Evolutionary conservation across 306 rosid genomes (phyloP).

Genomic region (Psophocarpus tetragonolobus): DNA sequence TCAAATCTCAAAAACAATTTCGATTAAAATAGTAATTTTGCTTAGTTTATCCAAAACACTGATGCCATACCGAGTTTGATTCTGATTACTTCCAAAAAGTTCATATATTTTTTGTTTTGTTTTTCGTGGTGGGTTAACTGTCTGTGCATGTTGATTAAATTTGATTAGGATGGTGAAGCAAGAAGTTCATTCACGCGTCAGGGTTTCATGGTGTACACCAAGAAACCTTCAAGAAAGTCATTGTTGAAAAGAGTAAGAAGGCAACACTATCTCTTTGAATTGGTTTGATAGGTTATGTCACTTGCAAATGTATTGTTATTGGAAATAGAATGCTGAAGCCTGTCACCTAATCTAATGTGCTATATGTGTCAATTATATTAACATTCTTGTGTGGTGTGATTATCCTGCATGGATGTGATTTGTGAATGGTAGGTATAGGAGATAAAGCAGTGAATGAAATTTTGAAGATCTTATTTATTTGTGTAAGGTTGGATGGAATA

Average conservation of each 20-base stretch:
- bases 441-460: neutral
- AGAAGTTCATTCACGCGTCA: conserved; percentile 68
- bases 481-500: neutral
- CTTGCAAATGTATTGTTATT: neutral
- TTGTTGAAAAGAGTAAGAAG: conserved; percentile 51
- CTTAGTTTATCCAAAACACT: no score
- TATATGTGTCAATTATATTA: neutral
- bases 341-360: neutral
- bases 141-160: neutral
- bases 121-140: neutral
- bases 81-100: neutral
- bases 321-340: neutral
- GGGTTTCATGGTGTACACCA: conserved; percentile 71
- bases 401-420: neutral
- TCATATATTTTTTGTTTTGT: no score
- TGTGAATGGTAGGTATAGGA: neutral
- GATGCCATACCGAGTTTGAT: no score
- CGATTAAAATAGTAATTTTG: no score
- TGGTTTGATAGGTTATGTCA: neutral
- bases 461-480: neutral
- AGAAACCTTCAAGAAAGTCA: conserved; percentile 74
- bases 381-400: neutral
- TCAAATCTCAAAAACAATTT: no score
- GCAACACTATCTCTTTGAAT: neutral
- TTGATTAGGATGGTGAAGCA: conserved; percentile 63